Conservation (phyloP, 1,139 yeast genomes). For the Protomyces inouyei region DNA sequence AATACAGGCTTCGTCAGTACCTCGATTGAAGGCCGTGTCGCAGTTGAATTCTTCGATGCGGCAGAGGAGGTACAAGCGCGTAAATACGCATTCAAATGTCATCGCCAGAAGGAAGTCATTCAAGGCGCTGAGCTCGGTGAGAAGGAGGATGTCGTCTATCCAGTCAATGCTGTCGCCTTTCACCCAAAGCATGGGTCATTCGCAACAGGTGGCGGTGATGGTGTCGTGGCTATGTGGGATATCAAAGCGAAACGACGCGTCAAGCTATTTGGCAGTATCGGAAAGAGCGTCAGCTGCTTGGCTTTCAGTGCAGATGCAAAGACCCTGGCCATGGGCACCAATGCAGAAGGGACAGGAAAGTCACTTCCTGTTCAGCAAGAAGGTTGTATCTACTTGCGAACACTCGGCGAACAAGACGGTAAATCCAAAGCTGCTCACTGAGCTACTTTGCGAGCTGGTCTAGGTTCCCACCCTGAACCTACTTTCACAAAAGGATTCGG, state of each 20-base stretch:
- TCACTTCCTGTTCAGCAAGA: background rate
- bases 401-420: conserved; percentile 9
- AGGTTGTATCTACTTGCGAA: conserved; percentile 11
- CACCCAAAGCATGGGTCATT: conserved; percentile 48
- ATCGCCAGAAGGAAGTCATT: conserved; percentile 48
- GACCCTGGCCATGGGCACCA: conserved; percentile 50
- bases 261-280: conserved; percentile 54
- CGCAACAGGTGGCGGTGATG: conserved; percentile 78
- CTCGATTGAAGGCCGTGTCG: conserved; percentile 84
- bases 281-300: conserved; percentile 49
- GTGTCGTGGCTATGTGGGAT: conserved; percentile 74
- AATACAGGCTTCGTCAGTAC: conserved; percentile 66
- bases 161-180: conserved; percentile 66
- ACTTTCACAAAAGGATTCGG: background rate
- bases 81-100: conserved; percentile 81
- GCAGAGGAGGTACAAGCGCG: conserved; percentile 47
- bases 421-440: conserved; percentile 6
- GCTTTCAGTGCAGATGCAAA: conserved; percentile 42
- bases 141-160: conserved; percentile 62
- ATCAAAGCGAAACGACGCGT: conserved; percentile 56
- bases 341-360: conserved; percentile 20
- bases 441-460: background rate
- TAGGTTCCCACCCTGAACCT: background rate
- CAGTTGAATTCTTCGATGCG: conserved; percentile 66
- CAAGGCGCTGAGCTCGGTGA: conserved; percentile 34